Evolutionary conservation across 1,139 yeast genomes (phyloP), one percentile per base, ranked within the genome.

Genomic region (Taiozyma onychis): DNA sequence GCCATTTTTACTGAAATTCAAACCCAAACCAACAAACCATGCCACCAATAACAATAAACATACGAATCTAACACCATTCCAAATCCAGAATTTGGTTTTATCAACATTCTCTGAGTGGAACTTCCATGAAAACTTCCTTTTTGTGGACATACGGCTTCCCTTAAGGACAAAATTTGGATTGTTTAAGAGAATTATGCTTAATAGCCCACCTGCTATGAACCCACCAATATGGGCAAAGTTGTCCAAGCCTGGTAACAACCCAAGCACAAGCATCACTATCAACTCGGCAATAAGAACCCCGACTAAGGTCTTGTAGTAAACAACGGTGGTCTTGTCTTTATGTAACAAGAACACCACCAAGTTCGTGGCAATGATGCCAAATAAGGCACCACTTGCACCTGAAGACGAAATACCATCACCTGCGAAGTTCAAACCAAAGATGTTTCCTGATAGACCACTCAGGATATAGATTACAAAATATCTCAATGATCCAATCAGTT

Each of bases 221-320:
- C 93, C 93, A 6, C 93, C 93, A 56, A 85, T 77, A 63, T 85
- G 93, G 49, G 88, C 78, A 62, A 85, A 85, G 64, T 85, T 85
- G 65, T 85, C 93, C 49, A 85, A 66, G 0, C 93, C 93, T 0
- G 93, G 93, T 21, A 85, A 67, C 34, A 85, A 68, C 0, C 93
- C 93, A 28, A 85, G 67, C 3, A 78, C 87, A 50, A 85, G 74
- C 41, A 85, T 77, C 5, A 85, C 70, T 16, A 83, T 60, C 44
- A 85, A 75, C 61, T 85, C 91, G 9, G 71, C 68, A 21, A 83
- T 56, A 70, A 82, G 77, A 24, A 79, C 70, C 32, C 66, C 53
- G 8, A 85, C 68, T 45, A 76, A 73, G 11, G 77, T 60, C 5
- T 67, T 70, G 59, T 73, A 80, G 50, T 69, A 74, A 41, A 71